Conservation (phyloP, 768 basidiomycete species). For the Sarcodon aspratus region DNA sequence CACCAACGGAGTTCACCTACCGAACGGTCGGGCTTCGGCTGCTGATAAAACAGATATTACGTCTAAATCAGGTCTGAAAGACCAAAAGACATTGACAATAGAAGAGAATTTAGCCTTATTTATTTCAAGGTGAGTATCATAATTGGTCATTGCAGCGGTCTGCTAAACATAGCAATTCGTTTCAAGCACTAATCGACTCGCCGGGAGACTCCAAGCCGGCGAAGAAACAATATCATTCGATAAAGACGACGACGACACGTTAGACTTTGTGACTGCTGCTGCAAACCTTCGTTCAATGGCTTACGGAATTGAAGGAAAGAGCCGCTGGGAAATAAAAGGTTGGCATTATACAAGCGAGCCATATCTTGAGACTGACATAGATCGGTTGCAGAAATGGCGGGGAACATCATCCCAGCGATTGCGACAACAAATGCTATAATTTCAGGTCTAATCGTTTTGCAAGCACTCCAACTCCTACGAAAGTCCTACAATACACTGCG, state of each 20-base stretch:
- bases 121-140: conserved; percentile 54
- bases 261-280: conserved; percentile 93
- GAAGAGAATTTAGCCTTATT: conserved; percentile 81
- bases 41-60: conserved; percentile 3
- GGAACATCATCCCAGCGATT: conserved; percentile 98
- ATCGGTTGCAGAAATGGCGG: conserved; percentile 79
- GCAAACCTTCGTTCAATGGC: conserved; percentile 87
- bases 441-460: conserved; percentile 88
- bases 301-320: conserved; percentile 83
- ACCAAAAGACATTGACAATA: conserved; percentile 69
- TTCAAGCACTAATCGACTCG: conserved; percentile 67
- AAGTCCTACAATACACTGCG: conserved; percentile 49
- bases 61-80: conserved; percentile 41
- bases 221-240: conserved; percentile 80
- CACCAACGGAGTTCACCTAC: conserved; percentile 7
- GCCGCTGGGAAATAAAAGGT: conserved; percentile 97
- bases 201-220: conserved; percentile 50
- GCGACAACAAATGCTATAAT: conserved; percentile 98
- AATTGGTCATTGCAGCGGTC: neutral
- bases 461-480: conserved; percentile 77
- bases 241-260: conserved; percentile 95
- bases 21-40: conserved; percentile 7
- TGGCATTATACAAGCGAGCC: conserved; percentile 1
- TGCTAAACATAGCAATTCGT: neutral
- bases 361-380: neutral